Base-by-base conservation (phyloP, 2,329 filamentous ascomycete genomes). In the Chaetothyriales sp. region DNA sequence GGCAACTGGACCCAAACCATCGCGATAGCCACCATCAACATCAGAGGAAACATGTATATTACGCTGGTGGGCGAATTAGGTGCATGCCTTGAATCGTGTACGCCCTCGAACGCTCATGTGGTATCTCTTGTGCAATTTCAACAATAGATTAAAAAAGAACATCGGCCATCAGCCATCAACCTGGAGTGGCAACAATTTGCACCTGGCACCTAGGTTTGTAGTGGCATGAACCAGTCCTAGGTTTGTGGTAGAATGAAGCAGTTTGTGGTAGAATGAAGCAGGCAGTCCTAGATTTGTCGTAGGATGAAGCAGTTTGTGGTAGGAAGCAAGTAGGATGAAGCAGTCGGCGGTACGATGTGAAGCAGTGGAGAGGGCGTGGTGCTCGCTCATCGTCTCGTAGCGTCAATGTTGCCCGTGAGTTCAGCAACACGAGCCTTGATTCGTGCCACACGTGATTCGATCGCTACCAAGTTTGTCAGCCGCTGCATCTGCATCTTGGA, bases 391-490 rank as follows among this genome's bases (percentile, higher is more conserved):
- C 22, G 44, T 46, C 9, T n/a, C 4, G 44, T 9, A 20, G 18
- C 73, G 63, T 90, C 85, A 78, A 86, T 86, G 67, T 86, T 86
- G 61, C 85, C 85, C 1, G 92, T 98, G 61, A 98, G 72, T 67
- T 95, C 89, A 49, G 92, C 92, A 53, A 98, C 92, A 56, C 92
- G 84, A 54, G 92, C 92, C 72, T 95, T 97, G 77, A 98, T 98
- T 57, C 92, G 86, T 47, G 92, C 92, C 54, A 97, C 92, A 59
- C 92, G 86, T 47, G 89, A 89, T 69, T 98, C 92, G 63, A 97
- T 97, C 37, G 89, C 88, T 94, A 60, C 29, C n/a, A 47, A 22
- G 51, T 49, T 49, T 25, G 56, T 70, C 60, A 69, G 65, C 49
- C 49, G 18, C 22, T 18, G 25, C 2, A 15, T 1, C 2, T n/a